Evolutionary conservation across 1,284 basidiomycete genomes (phyloP), one percentile per base, ranked within the genome.

Genomic region (Taiwanofungus camphoratus): DNA sequence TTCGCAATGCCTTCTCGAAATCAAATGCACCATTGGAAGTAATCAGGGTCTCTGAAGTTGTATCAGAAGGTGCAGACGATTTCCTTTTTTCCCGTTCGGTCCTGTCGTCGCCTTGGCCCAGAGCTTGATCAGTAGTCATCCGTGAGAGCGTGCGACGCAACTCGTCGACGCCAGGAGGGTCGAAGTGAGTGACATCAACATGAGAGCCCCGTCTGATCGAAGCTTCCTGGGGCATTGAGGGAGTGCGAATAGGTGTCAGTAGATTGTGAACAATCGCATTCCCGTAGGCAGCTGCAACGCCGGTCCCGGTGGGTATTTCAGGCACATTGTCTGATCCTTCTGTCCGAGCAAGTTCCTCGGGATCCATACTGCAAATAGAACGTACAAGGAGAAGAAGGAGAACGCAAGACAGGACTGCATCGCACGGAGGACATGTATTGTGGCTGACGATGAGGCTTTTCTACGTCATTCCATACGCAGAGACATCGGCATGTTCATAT

Each of bases 1-100:
- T 44, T 19, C 62, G 53, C 8, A 74, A 53, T 9, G 64, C 62
- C 51, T 65, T 71, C 57, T 73, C 71, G 16, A 76, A 66, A 49
- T 76, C 69, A 45, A 76, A 72, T 2, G 64, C 63, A 1, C 62
- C 64, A 2, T 68, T 64, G 3, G 50, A 54, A 0, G 52, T 52
- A 12, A 50, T 52, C 41, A 62, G 46, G 0, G 62, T 61, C 38
- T 45, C 42, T 4, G 60, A 54, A 2, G 60, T 27, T 1, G 7
- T 30, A 5, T 35, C 41, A 2, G 36, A 42, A 16, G 49, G 50
- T 31, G 27, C 39, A 9, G 42, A 38, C 22, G 27, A 27, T 34
- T 15, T 40, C 35, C 13, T 8, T 36, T 45, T 39, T 13, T 34
- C 32, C 26, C 9, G 19, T 23, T 5, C 36, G 31, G 6, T 20